Percentiles rank a stretch among this genome's conserved stretches.
phyloP scores from a whole-genome alignment of 352 stramenopile species.

The Globisporangium mamillatum region DNA sequence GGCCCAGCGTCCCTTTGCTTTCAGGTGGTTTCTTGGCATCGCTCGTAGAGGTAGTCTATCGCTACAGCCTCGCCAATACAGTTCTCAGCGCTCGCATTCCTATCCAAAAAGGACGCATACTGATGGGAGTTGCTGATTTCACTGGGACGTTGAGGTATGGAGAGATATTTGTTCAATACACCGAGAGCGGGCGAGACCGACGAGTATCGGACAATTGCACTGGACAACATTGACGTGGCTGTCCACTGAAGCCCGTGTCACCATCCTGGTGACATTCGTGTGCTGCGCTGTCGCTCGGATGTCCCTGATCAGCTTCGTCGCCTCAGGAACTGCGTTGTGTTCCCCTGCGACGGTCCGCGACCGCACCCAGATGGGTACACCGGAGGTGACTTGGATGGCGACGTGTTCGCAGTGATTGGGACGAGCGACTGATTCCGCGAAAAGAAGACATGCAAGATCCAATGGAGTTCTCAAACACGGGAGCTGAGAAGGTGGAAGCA shows the following conservation, averaged over 20 bases:
- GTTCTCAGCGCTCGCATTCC: slow-evolving; percentile 72
- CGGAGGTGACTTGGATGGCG: slow-evolving; percentile 77
- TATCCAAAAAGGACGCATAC: slow-evolving; percentile 54
- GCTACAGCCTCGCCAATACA: slow-evolving; percentile 69
- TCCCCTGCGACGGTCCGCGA: slow-evolving; percentile 60
- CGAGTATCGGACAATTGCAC: slow-evolving; percentile 14
- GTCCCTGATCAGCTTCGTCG: slow-evolving; percentile 42
- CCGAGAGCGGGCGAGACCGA: slow-evolving; percentile 34
- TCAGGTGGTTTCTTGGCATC: slow-evolving; percentile 45
- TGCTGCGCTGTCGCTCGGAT: slow-evolving; percentile 50
- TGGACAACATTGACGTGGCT: slow-evolving; percentile 49
- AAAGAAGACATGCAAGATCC: slow-evolving; percentile 36
- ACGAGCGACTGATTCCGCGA: slow-evolving; percentile 59
- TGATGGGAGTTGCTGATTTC: slow-evolving; percentile 85
- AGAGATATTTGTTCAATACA: slow-evolving; percentile 79
- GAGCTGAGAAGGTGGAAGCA: slow-evolving; percentile 25
- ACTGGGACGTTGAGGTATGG: slow-evolving; percentile 63
- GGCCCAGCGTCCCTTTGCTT: slow-evolving; percentile 38
- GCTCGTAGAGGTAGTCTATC: slow-evolving; percentile 57
- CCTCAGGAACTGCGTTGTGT: slow-evolving; percentile 74
- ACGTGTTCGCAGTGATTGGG: slow-evolving; percentile 85
- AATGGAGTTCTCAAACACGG: slow-evolving; percentile 37
- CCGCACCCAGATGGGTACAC: slow-evolving; percentile 80
- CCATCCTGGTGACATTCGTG: slow-evolving; percentile 70
- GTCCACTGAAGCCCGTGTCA: slow-evolving; percentile 79